phyloP scores from a whole-genome alignment of 768 basidiomycete species.

The Podaxis pistillaris region DNA sequence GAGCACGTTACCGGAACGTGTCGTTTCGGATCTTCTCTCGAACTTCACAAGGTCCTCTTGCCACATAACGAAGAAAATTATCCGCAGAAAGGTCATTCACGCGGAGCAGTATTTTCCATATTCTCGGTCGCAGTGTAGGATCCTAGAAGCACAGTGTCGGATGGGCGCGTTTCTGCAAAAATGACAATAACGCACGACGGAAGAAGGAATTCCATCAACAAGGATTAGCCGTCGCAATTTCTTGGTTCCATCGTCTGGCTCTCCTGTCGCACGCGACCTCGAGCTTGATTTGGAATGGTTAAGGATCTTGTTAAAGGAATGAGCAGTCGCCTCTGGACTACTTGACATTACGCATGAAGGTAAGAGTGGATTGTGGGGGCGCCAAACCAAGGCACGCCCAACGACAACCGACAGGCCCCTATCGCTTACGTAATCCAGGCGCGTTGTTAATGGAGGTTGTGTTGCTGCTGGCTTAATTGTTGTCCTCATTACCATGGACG shows the following conservation, averaged over 20 bases:
- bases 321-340: constrained; percentile 42
- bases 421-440: constrained; percentile 3
- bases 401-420: neutral
- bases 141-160: constrained; percentile 45
- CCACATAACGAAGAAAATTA: constrained; percentile 74
- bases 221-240: constrained; percentile 85
- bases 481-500: constrained; percentile 48
- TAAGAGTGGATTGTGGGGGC: constrained; percentile 3
- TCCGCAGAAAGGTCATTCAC: constrained; percentile 78
- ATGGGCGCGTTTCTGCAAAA: neutral
- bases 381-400: neutral
- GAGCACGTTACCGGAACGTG: constrained; percentile 74
- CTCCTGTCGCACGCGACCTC: constrained; percentile 58
- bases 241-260: constrained; percentile 78
- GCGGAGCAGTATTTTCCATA: constrained; percentile 93
- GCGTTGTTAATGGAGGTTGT: neutral
- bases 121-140: constrained; percentile 77
- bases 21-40: constrained; percentile 94
- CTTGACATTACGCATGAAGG: constrained; percentile 14
- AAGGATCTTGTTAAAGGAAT: constrained; percentile 80
- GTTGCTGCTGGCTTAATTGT: neutral
- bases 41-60: constrained; percentile 82
- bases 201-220: constrained; percentile 86
- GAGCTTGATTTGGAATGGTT: constrained; percentile 65
- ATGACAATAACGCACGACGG: constrained; percentile 50